Base-by-base conservation (phyloP, 768 basidiomycete species). In the Sarcodon sp. region DNA sequence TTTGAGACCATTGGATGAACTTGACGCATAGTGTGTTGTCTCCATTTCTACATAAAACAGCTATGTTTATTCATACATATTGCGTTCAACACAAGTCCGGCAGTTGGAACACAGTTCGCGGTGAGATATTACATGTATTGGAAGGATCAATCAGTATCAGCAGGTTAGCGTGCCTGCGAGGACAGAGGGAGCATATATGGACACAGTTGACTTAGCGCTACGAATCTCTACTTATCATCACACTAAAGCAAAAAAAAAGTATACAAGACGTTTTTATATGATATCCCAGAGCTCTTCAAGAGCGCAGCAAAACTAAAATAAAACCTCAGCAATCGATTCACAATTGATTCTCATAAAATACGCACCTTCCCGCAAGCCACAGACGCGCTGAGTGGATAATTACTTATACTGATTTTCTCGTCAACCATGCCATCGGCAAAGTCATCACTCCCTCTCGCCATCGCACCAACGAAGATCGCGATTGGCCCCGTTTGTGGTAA, bases 361-460 rank as follows among this genome's bases (percentile, higher is more conserved):
- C 82, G 55, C 58, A 94, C 93, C 79, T 97, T 97, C 51, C 94
- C 94, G 59, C 94, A 98, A 15, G 94, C 93, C 27, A 97, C 93
- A 46, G 83, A 83, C 21, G 92, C 92, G 58, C 89, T 93, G 44
- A 96, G 67, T 2, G 89, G 77, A 66, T 93, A 99, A 57, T 96
- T 83, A 57, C 88, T 92, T 65, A 99, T 90, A 53, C 88, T 80
- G 57, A 98, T 91, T 69, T 99, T 99, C 66, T 94, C 83, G 60
- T 99, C 96, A 0, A 97, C 87, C 55, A 87, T 70, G 18, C 77
- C 84, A 65, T 99, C 96, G 11, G 96, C 96, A 68, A 99, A 99
- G 67, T 94, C 89, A 55, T 99, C 96, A 45, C 77, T 80, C 9
- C 94, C 94, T 50, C 94, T 74, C 6, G 94, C 94, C 94, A 99